These are phyloP conservation scores for Lithospermum erythrorhizon DNA, from an alignment of 257 asterid genomes.

Conservation along the genomic window DNA sequence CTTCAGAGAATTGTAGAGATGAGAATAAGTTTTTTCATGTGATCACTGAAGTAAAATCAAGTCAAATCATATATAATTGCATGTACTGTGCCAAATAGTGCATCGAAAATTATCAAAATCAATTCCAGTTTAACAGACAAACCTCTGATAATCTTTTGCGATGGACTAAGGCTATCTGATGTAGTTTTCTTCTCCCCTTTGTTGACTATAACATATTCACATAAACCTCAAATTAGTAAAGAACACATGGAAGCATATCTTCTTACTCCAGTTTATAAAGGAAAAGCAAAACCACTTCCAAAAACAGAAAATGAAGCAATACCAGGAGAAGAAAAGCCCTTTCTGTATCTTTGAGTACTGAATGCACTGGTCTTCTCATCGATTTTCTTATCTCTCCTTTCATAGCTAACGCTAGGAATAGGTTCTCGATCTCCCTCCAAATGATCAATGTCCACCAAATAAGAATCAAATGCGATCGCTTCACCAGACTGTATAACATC, in stretches of 20 bases:
- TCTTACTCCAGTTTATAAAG: constrained; percentile 14
- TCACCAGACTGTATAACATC: constrained; percentile 55
- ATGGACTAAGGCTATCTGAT: constrained; percentile 54
- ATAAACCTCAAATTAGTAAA: not conserved
- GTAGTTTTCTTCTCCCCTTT: constrained; percentile 30
- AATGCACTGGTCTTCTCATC: constrained; percentile 21
- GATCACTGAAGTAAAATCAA: not conserved
- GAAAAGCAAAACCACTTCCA: constrained; percentile 3
- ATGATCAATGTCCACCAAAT: constrained; percentile 78
- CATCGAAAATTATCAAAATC: not conserved
- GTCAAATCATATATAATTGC: not conserved
- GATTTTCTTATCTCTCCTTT: constrained; percentile 23
- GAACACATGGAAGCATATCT: constrained; percentile 9
- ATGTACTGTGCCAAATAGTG: not conserved
- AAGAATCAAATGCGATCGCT: constrained; percentile 45
- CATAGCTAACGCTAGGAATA: constrained; percentile 14
- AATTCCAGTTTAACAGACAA: constrained; percentile 1
- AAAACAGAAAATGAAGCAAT: constrained; percentile 13
- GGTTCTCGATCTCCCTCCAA: constrained; percentile 37
- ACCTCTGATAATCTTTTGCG: constrained; percentile 77
- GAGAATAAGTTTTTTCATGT: too few relatives aligned
- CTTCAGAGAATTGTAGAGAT: too few relatives aligned
- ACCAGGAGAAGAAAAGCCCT: constrained; percentile 25
- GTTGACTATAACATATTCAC: constrained; percentile 36
- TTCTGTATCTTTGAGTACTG: constrained; percentile 21